These are phyloP conservation scores for Eutrema japonicum DNA, from an alignment of 345 rosid genomes.

Conservation along the genomic window DNA sequence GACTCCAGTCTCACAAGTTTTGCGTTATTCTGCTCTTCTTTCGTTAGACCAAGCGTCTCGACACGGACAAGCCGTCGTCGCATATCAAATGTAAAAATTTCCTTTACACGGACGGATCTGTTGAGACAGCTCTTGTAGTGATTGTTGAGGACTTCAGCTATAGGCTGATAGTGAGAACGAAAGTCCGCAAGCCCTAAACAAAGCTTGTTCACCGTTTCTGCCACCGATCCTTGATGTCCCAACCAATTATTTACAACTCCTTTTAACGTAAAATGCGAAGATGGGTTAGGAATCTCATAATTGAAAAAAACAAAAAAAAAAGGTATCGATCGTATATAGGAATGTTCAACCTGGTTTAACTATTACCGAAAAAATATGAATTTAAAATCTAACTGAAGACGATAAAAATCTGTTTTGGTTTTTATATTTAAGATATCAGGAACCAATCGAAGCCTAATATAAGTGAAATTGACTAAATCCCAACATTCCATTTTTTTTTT, in stretches of 20 bases:
- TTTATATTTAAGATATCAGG: not conserved
- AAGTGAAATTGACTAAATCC: not conserved
- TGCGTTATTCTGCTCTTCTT: not conserved
- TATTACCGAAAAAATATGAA: not conserved
- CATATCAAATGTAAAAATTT: not conserved
- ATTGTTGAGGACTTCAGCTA: not conserved
- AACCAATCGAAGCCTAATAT: not conserved
- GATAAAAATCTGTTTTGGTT: not conserved
- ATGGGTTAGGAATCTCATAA: not conserved
- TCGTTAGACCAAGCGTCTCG: not conserved
- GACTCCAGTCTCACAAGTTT: not conserved
- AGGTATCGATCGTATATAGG: not conserved
- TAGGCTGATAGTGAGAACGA: not conserved
- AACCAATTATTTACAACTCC: conserved; percentile 29
- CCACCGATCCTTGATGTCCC: conserved; percentile 36
- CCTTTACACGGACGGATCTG: not conserved
- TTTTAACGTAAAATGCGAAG: not conserved
- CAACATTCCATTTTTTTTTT: too few species aligned
- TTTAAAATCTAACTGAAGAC: not conserved
- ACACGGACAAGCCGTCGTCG: not conserved
- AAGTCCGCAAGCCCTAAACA: conserved; percentile 16
- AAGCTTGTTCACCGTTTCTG: conserved; percentile 39
- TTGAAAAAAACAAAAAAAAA: not conserved
- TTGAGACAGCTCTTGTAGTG: conserved; percentile 11
- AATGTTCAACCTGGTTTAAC: conserved; percentile 6